Evolutionary conservation across 1,139 yeast species (phyloP), one percentile per base, ranked within the genome.

Genomic region (Magnusiomyces fungicola): DNA sequence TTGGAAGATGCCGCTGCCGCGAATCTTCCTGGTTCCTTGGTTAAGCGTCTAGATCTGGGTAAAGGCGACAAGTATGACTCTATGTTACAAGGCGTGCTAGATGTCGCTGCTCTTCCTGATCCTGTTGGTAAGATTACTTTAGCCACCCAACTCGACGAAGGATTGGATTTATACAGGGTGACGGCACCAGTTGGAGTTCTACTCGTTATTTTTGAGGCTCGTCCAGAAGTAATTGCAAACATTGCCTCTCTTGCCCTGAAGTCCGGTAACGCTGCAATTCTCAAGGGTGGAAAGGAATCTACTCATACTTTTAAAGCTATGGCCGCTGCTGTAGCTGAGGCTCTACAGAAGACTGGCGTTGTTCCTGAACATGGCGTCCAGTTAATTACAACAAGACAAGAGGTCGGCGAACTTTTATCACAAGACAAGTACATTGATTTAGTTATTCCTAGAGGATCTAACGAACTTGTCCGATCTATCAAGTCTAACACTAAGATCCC

Each of bases 171-270:
- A 54, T 84, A 81, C 66, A 72, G 96, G 60, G 76, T 92, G 14
- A 83, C 96, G 3, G 84, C 96, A 29, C 98, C 98, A 16, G 89
- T 94, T 7, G 99, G 99, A 14, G 97, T 89, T 0, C 68, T 94
- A 47, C 73, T 94, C 55, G 90, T 94, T 46, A 94, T 94, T 53
- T 94, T 94, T 64, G 99, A 94, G 69, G 82, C 96, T 38, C 79
- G 99, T 61, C 99, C 99, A 29, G 99, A 94, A 65, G 98, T 94
- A 16, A 92, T 94, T 70, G 98, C 98, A 49, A 94, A 94, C 65
- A 92, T 94, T 61, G 83, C 97, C 12, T 95, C 98, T 0, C 74
- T 94, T 62, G 96, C 97, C 22, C 82, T 94, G 63, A 94, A 94
- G 66, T 88, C 97, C 1, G 97, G 97, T 32, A 70, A 67, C 49